Percentiles rank a stretch among this genome's conserved stretches.
These are phyloP conservation scores for Crithidia sp. DNA, from an alignment of 208 protist genomes.

Conservation along the genomic window DNA sequence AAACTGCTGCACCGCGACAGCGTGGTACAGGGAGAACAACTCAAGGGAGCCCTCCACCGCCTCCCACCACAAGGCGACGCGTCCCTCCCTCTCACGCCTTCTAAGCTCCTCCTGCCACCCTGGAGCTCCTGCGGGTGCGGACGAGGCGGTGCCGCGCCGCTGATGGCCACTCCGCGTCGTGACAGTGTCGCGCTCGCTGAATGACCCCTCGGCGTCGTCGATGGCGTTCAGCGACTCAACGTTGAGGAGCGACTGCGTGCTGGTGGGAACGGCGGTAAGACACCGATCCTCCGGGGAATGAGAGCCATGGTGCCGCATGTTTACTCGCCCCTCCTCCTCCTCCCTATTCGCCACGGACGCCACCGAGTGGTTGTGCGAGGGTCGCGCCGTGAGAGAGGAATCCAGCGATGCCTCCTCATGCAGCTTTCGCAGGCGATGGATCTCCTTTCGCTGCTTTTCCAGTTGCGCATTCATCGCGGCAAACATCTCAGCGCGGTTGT, in stretches of 20 bases:
- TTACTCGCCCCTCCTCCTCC: slow-evolving; percentile 16
- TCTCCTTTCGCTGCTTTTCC: slow-evolving; percentile 62
- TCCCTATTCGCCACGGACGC: slow-evolving; percentile 18
- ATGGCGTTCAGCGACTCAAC: slow-evolving; percentile 12
- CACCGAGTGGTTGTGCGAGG: slow-evolving; percentile 28
- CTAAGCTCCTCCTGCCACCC: slow-evolving; percentile 1
- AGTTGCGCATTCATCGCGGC: slow-evolving; percentile 76
- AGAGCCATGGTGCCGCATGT: slow-evolving; percentile 12
- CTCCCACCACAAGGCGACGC: slow-evolving; percentile 12
- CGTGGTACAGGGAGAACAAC: slow-evolving; percentile 4
- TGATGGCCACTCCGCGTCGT: not conserved
- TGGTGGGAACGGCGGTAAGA: slow-evolving; percentile 29
- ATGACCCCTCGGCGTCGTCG: not conserved
- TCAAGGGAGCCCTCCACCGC: slow-evolving; percentile 9
- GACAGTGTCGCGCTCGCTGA: slow-evolving; percentile 11
- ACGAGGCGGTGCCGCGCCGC: not conserved
- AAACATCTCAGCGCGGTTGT: slow-evolving; percentile 76
- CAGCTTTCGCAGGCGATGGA: slow-evolving; percentile 48
- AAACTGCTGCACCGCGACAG: slow-evolving; percentile 3
- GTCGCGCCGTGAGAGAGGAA: slow-evolving; percentile 27
- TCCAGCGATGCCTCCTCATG: slow-evolving; percentile 33
- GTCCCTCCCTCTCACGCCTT: slow-evolving; percentile 11
- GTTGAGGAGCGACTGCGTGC: slow-evolving; percentile 25
- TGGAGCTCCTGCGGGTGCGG: not conserved
- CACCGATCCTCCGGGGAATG: slow-evolving; percentile 25